Evolutionary conservation across 495 filamentous ascomycete species (phyloP), one percentile per base, ranked within the genome.

Genomic region (Terfezia boudieri): DNA sequence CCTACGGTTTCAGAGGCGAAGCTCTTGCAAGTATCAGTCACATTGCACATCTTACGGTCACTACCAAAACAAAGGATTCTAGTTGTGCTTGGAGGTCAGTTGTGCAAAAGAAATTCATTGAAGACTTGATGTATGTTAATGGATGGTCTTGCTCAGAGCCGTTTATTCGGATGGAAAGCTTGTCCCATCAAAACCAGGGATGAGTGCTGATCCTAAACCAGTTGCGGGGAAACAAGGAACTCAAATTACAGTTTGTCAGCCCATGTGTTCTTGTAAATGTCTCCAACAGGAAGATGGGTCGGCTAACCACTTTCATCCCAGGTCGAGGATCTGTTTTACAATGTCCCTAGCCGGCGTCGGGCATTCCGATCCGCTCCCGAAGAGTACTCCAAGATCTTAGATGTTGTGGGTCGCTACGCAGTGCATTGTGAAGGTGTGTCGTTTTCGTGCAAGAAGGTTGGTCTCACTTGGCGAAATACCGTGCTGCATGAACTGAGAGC

Each of bases 11-110:
- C 64, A 83, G 92, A 35, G 92, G 92, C 50, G 92, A 99, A 69
- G 92, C 92, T 10, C 69, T 99, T 60, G 92, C 92, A 10, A 95
- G 89, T 73, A 99, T 99, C 66, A 96, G 90, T 63, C 90, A 98
- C 68, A 95, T 96, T 58, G 87, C 92, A 51, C 92, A 96, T 70
- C 74, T 99, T 35, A 86, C 82, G 2, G 84, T 99, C 35, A 95
- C 89, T 10, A 96, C 92, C 1, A 92, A 84, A 67, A 96, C 88
- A 9, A 81, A 82, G 41, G 81, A 88, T 49, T 93, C 87, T 2
- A 81, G 76, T 65, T 86, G 84, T 68, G 90, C 92, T 12, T 99
- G 82, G 82, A 77, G 73, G 58, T 62, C 57, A 36, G 60, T 43
- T 9, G 11, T 36, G 7, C 7, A 32, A 7, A 32, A 32, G 26